phyloP scores from a whole-genome alignment of 1,139 yeast species.

The Hansenula lynferdii region DNA sequence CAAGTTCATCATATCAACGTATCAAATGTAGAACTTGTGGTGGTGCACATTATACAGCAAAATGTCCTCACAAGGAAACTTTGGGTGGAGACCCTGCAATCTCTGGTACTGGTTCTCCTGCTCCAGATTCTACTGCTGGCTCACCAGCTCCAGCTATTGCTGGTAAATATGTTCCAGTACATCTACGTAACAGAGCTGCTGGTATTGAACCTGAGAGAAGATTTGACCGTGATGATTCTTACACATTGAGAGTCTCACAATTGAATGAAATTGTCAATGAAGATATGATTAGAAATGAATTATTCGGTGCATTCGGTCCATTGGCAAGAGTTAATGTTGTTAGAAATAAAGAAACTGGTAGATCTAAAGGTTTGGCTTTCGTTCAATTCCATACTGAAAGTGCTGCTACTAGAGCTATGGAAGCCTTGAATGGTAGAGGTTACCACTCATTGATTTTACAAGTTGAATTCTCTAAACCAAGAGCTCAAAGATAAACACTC shows the following conservation, averaged over 20 bases:
- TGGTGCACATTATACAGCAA: constrained; percentile 90
- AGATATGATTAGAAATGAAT: constrained; percentile 68
- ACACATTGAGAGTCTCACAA: constrained; percentile 89
- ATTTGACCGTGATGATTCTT: constrained; percentile 73
- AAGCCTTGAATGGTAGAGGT: constrained; percentile 84
- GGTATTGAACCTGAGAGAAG: constrained; percentile 46
- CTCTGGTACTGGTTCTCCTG: constrained; percentile 31
- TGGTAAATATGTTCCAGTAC: constrained; percentile 73
- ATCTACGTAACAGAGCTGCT: constrained; percentile 58
- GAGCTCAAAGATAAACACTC: constrained; percentile 1
- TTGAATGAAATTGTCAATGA: constrained; percentile 84
- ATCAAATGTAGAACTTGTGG: constrained; percentile 87
- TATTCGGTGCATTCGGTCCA: constrained; percentile 68
- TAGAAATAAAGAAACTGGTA: constrained; percentile 90
- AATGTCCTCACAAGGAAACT: constrained; percentile 95
- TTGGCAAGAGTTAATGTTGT: constrained; percentile 81
- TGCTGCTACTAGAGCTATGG: constrained; percentile 75
- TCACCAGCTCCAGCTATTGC: constrained; percentile 24
- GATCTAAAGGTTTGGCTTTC: constrained; percentile 96
- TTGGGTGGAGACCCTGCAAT: constrained; percentile 51
- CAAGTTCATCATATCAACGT: constrained; percentile 41
- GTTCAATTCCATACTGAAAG: constrained; percentile 71
- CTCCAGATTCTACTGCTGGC: constrained; percentile 22
- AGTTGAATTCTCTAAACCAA: constrained; percentile 56
- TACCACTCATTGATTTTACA: constrained; percentile 86